phyloP scores from a whole-genome alignment of 805 yeast genomes.

The Yarrowia keelungensis region DNA sequence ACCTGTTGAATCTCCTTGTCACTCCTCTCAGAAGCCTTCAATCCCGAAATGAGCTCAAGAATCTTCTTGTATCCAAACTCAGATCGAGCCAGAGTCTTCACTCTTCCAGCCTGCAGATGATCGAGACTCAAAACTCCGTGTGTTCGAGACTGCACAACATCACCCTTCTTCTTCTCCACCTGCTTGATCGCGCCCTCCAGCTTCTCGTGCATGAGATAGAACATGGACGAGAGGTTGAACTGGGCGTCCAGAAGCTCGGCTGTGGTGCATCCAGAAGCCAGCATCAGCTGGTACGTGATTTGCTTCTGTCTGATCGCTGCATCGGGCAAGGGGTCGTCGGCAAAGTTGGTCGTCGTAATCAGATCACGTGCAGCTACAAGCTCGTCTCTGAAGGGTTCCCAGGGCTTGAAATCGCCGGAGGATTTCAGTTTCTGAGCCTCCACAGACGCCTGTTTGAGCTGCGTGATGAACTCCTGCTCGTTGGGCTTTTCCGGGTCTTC shows the following conservation, averaged over 20 bases:
- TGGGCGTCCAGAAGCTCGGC: conserved; percentile 65
- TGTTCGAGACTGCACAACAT: background rate
- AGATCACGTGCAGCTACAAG: conserved; percentile 78
- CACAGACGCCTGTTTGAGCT: conserved; percentile 39
- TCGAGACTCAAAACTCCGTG: background rate
- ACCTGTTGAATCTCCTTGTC: conserved; percentile 63
- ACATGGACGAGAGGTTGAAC: conserved; percentile 67
- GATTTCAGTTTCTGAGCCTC: conserved; percentile 16
- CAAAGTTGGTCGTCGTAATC: conserved; percentile 71
- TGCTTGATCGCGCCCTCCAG: conserved; percentile 51
- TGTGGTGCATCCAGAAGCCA: conserved; percentile 70
- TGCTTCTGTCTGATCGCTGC: conserved; percentile 67
- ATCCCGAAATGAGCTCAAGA: conserved; percentile 53
- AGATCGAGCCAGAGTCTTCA: conserved; percentile 38
- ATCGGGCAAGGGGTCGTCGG: conserved; percentile 65
- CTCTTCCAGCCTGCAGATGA: background rate
- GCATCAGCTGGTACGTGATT: conserved; percentile 73
- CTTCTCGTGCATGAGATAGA: conserved; percentile 71
- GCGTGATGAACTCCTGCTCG: conserved; percentile 13
- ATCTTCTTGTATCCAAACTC: conserved; percentile 53
- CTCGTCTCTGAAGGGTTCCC: conserved; percentile 73
- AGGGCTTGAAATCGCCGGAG: conserved; percentile 25
- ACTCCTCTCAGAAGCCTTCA: conserved; percentile 51
- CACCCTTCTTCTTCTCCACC: too few relatives aligned
- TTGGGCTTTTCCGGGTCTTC: background rate